Base-by-base conservation (phyloP, 1,284 basidiomycete genomes). In the Termitomyces sp. region DNA sequence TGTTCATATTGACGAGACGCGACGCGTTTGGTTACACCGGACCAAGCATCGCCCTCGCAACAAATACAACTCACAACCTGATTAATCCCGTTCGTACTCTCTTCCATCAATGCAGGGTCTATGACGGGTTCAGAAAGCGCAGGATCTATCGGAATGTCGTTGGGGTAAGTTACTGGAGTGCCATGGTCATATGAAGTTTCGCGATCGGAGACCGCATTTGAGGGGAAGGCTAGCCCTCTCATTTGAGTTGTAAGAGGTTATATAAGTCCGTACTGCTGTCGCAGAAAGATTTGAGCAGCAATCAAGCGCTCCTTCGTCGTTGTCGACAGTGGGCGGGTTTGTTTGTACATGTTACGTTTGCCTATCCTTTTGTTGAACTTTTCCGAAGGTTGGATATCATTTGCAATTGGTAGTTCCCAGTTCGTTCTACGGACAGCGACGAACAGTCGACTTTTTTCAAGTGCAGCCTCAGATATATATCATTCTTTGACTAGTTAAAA, bases 71-170 rank as follows among this genome's bases (percentile, higher is more conserved):
- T 68, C 55, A 74, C 76, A 58, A 66, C 59, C 38, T 62, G 55
- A 11, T 52, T 47, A 30, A 55, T 52, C 46, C 49, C 54, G 40
- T 49, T 46, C 9, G 43, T 45, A n/a, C 64, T 60, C 53, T 71
- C 69, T 38, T 58, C 63, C 59, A 77, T 67, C 55, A 80, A 66
- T 50, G 72, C 72, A 24, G 81, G 78, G 72, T 82, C 81, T 54
- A 83, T 74, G 52, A 72, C 64, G 18, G 72, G 67, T 39, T 65
- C 74, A 52, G 72, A 73, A 57, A 86, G 77, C 47, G 78, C 80
- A 63, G 84, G 84, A 78, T 87, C 85, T 72, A 88, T 87, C 60
- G 82, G 84, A 67, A 87, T 84, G 66, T 81, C 76, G 73, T 78
- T 75, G 63, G 62, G 69, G 69, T 71, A 75, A 70, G 72, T 76